A percentile compares a stretch with the other conserved stretches of the same genome.
These are phyloP conservation scores for Colletotrichum phormii DNA, from an alignment of 2,329 filamentous ascomycete species.

Conservation along the genomic window DNA sequence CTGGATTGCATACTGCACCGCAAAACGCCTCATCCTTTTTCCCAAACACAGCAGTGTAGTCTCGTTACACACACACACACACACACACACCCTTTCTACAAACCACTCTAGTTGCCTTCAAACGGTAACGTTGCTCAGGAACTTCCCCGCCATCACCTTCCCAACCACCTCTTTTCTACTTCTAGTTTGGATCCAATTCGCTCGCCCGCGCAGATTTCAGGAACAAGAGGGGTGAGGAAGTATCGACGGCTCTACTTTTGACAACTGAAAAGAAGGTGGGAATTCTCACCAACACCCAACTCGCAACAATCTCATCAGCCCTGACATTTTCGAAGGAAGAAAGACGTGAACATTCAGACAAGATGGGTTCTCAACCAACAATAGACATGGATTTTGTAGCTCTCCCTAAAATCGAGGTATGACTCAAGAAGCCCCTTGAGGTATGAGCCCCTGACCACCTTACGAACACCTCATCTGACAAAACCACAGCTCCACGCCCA, in stretches of 20 bases:
- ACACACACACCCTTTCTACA: neutral
- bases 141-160: neutral
- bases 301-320: neutral
- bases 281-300: neutral
- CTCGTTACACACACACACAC: neutral
- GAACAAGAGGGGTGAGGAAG: too few relatives aligned
- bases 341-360: neutral
- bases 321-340: neutral
- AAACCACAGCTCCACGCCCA: constrained; percentile 78
- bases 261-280: neutral
- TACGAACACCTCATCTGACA: neutral
- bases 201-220: neutral
- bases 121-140: neutral
- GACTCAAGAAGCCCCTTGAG: constrained; percentile 2
- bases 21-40: neutral
- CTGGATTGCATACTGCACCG: neutral
- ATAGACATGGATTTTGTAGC: constrained; percentile 56
- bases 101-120: neutral
- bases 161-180: neutral
- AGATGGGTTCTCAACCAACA: neutral
- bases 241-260: too few relatives aligned
- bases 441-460: neutral
- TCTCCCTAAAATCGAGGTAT: constrained; percentile 68
- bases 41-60: neutral
- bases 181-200: too few relatives aligned